Evolutionary conservation across 306 rosid species (phyloP).

Genomic region (Hippophae rhamnoides): DNA sequence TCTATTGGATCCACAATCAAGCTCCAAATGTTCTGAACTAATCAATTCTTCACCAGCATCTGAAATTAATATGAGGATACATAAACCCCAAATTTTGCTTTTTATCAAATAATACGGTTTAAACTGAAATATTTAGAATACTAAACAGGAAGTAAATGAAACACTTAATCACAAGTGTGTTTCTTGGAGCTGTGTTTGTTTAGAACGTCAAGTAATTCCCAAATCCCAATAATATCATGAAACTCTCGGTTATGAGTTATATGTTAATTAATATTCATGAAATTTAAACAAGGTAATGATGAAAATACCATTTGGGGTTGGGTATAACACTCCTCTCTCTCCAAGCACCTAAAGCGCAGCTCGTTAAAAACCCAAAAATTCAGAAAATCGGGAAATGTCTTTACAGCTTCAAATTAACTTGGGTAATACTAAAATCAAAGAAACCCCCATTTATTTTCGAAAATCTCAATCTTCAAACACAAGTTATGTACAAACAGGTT

Average conservation of each 20-base stretch:
- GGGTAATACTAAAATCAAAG: neutral
- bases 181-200: constrained; percentile 4
- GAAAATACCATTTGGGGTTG: constrained; percentile 23
- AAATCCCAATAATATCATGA: neutral
- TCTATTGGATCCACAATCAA: no score
- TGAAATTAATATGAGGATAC: neutral
- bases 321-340: constrained; percentile 2
- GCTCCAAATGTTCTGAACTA: no score
- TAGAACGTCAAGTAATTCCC: neutral
- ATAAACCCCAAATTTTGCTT: no score
- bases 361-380: constrained; percentile 2
- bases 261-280: constrained; percentile 6
- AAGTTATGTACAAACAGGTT: neutral
- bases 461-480: constrained; percentile 13
- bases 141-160: constrained; percentile 11
- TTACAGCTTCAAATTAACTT: neutral
- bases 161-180: constrained; percentile 12
- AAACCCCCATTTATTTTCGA: constrained; percentile 7
- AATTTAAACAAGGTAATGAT: constrained; percentile 9
- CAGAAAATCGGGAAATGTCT: constrained; percentile 1
- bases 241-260: neutral
- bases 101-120: no score
- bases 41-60: no score
- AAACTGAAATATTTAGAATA: neutral
- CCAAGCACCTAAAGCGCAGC: constrained; percentile 2